phyloP scores from a whole-genome alignment of 2,329 filamentous ascomycete genomes.

The Bipolaris sorokiniana region DNA sequence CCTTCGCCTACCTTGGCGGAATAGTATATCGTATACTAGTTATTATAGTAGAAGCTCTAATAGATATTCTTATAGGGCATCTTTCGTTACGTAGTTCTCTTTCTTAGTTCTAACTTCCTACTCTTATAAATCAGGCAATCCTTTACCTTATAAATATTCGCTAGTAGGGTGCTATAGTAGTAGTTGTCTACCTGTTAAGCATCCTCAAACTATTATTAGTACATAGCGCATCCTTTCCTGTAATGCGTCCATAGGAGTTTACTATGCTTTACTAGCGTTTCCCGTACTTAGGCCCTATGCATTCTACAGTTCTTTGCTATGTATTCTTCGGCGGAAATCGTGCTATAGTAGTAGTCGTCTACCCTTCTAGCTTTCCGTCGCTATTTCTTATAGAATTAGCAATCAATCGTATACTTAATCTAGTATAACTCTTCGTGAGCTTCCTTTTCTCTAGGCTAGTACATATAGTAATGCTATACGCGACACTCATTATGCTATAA shows the following conservation, averaged over 20 bases:
- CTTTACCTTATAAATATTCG: background rate
- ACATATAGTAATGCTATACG: background rate
- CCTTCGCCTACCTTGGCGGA: background rate
- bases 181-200: background rate
- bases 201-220: background rate
- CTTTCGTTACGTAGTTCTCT: background rate
- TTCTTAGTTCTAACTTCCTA: background rate
- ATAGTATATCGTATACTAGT: background rate
- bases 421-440: too few relatives aligned
- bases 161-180: background rate
- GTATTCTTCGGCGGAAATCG: too few relatives aligned
- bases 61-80: background rate
- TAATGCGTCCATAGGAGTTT: background rate
- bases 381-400: too few relatives aligned
- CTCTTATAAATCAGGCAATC: background rate
- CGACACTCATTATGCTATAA: background rate
- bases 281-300: too few relatives aligned
- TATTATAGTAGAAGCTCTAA: background rate
- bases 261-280: too few relatives aligned
- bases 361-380: too few relatives aligned
- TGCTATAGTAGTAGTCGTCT: too few relatives aligned
- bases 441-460: too few relatives aligned
- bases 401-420: too few relatives aligned
- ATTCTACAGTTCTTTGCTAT: too few relatives aligned
- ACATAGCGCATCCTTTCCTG: background rate